These are phyloP conservation scores for Colletotrichum shisoi DNA, from an alignment of 2,329 filamentous ascomycete species.

Conservation along the genomic window DNA sequence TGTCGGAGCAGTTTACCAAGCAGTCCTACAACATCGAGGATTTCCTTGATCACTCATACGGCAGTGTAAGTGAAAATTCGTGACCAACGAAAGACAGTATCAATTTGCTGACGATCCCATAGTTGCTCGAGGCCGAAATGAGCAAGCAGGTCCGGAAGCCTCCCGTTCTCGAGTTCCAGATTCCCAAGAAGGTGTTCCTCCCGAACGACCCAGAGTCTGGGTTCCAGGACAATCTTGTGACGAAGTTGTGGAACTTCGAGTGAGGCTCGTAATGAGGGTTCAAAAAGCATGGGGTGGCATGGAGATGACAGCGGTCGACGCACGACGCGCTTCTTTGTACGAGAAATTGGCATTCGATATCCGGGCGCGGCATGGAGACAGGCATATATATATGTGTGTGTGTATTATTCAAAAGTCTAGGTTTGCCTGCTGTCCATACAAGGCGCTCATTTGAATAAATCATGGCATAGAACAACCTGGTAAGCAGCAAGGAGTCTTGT, in stretches of 20 bases:
- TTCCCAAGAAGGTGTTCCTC: conserved; percentile 82
- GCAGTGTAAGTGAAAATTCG: conserved; percentile 64
- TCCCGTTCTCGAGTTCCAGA: conserved; percentile 91
- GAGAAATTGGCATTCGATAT: conserved; percentile 22
- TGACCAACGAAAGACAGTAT: not conserved
- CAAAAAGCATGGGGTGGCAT: not conserved
- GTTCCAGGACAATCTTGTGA: conserved; percentile 63
- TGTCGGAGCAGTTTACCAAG: conserved; percentile 97
- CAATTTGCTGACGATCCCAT: conserved; percentile 63
- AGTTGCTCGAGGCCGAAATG: conserved; percentile 86
- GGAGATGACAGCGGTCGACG: not conserved
- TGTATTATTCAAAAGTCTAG: conserved; percentile 18
- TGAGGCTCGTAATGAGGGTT: conserved; percentile 13
- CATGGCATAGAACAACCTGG: not conserved
- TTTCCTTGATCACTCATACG: conserved; percentile 94
- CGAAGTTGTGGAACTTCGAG: conserved; percentile 69
- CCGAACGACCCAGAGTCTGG: conserved; percentile 58
- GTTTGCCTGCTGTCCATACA: conserved; percentile 5
- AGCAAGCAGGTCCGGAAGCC: conserved; percentile 83
- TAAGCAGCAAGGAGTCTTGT: too few relatives aligned
- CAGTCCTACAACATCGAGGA: conserved; percentile 94
- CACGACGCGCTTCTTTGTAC: not conserved
- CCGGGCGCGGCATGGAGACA: conserved; percentile 18
- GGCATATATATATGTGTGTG: conserved; percentile 6
- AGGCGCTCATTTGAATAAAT: conserved; percentile 2